phyloP scores from a whole-genome alignment of 2,329 filamentous ascomycete genomes.

The Xylaria sp. region DNA sequence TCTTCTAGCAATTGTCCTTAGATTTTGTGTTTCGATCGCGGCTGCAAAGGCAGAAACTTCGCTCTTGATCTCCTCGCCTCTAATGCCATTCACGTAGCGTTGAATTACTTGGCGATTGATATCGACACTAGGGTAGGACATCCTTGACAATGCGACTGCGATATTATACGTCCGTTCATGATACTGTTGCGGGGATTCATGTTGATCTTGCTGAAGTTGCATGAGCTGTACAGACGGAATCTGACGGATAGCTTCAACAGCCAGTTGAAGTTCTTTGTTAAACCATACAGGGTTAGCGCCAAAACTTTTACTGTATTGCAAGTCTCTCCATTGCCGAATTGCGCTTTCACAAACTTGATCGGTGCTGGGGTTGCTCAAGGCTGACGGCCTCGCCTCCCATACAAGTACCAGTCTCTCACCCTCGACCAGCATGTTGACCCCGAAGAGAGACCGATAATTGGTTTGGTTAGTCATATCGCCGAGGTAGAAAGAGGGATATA shows the following conservation, averaged over 20 bases:
- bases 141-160: conserved; percentile 50
- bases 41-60: conserved; percentile 53
- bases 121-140: conserved; percentile 31
- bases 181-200: conserved; percentile 65
- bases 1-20: conserved; percentile 58
- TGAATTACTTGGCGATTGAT: conserved; percentile 42
- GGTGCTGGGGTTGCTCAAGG: conserved; percentile 51
- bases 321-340: conserved; percentile 59
- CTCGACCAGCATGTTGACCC: conserved; percentile 65
- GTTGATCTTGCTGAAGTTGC: conserved; percentile 63
- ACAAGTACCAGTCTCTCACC: conserved; percentile 64
- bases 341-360: conserved; percentile 51
- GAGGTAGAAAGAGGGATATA: conserved; percentile 61
- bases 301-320: conserved; percentile 55
- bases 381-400: conserved; percentile 53
- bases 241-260: conserved; percentile 61
- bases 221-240: conserved; percentile 65
- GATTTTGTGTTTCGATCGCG: conserved; percentile 41
- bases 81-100: conserved; percentile 66
- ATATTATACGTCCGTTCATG: conserved; percentile 57
- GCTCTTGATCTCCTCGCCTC: conserved; percentile 58
- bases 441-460: conserved; percentile 62
- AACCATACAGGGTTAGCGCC: conserved; percentile 61
- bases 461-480: conserved; percentile 43
- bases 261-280: conserved; percentile 63